These are phyloP conservation scores for Mycena sp. DNA, from an alignment of 1,284 basidiomycete species.

Conservation along the genomic window DNA sequence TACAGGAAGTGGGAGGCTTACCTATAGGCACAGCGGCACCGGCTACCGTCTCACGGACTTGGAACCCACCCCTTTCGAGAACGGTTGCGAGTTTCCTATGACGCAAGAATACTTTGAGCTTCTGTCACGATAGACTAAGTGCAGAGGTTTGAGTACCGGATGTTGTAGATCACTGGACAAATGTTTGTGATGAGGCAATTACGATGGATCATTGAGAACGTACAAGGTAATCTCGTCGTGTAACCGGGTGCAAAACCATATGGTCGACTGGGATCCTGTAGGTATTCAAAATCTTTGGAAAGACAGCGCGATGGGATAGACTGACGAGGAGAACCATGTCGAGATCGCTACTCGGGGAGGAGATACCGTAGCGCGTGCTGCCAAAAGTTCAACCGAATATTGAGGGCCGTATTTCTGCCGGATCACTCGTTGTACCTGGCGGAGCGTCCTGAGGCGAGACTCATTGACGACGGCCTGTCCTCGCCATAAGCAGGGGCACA, in stretches of 20 bases:
- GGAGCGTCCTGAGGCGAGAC: constrained; percentile 18
- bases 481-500: constrained; percentile 25
- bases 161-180: constrained; percentile 47
- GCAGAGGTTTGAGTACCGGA: constrained; percentile 38
- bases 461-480: background rate
- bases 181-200: constrained; percentile 3
- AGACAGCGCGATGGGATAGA: background rate
- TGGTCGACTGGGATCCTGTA: constrained; percentile 50
- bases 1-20: constrained; percentile 32
- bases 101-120: background rate
- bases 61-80: constrained; percentile 49
- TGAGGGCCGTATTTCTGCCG: constrained; percentile 41
- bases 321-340: constrained; percentile 61
- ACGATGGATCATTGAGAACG: too few relatives aligned
- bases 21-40: constrained; percentile 63
- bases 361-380: constrained; percentile 58
- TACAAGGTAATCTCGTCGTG: constrained; percentile 41
- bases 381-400: constrained; percentile 57
- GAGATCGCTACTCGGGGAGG: constrained; percentile 51
- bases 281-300: background rate
- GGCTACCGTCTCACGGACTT: constrained; percentile 42
- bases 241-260: constrained; percentile 45
- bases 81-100: constrained; percentile 40
- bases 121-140: background rate
- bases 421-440: constrained; percentile 38